phyloP scores from a whole-genome alignment of 768 basidiomycete genomes.

The Phaffia tasmanica region DNA sequence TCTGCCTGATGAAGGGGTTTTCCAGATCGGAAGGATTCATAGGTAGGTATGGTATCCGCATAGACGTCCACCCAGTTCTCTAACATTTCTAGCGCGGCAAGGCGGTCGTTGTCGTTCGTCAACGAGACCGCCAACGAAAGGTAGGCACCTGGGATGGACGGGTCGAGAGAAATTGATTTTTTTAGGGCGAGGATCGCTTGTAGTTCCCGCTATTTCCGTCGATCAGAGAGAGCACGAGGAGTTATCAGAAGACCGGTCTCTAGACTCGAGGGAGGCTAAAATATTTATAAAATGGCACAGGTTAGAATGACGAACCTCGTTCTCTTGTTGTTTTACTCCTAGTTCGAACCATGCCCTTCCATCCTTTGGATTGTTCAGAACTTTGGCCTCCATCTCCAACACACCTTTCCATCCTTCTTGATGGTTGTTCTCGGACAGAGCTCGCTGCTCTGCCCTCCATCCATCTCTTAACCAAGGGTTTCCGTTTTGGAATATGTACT shows the following conservation, averaged over 20 bases:
- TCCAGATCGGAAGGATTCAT: neutral
- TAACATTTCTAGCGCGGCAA: slow-evolving; percentile 49
- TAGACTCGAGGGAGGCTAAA: no score
- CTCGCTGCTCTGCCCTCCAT: neutral
- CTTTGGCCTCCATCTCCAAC: slow-evolving; percentile 76
- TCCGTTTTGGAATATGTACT: slow-evolving; percentile 61
- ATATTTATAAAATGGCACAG: neutral
- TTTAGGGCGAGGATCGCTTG: slow-evolving; percentile 76
- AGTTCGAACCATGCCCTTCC: slow-evolving; percentile 77
- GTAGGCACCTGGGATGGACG: slow-evolving; percentile 62
- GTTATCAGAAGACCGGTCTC: neutral
- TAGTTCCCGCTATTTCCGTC: slow-evolving; percentile 58
- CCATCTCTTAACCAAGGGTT: slow-evolving; percentile 56
- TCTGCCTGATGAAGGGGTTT: neutral
- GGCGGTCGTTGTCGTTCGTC: slow-evolving; percentile 74
- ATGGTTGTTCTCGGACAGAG: slow-evolving; percentile 5
- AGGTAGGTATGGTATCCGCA: neutral
- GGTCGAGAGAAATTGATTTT: slow-evolving; percentile 69
- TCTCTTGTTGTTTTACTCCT: slow-evolving; percentile 95
- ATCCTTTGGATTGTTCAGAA: slow-evolving; percentile 62
- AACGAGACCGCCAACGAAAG: slow-evolving; percentile 80
- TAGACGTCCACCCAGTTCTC: slow-evolving; percentile 34
- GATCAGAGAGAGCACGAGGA: neutral
- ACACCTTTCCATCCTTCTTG: slow-evolving; percentile 51
- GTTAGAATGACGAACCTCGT: slow-evolving; percentile 45